Base-by-base conservation (phyloP, 2,329 filamentous ascomycete species). In the Arthrinium phaeospermum region DNA sequence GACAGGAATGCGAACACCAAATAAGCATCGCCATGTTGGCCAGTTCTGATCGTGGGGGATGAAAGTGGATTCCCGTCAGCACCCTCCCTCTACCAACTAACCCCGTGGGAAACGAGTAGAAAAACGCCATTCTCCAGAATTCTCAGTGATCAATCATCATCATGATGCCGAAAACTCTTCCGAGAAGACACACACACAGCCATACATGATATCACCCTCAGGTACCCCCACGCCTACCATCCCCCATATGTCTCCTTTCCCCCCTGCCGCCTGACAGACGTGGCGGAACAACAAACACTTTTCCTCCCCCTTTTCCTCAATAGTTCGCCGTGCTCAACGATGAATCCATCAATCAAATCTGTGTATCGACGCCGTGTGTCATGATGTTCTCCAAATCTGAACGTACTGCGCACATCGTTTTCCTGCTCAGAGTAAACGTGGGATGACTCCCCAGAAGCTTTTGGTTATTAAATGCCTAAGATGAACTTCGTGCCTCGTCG, bases 81-180 rank as follows among this genome's bases (percentile, higher is more conserved):
- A 64, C 57, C 13, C 19, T 37, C 53, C 34, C 53, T 64, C 57
- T 64, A 41, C 57, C 57, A 64, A 64, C 34, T 14, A 49, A 49
- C 53, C 53, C 53, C 3, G 34, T 14, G 34, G 34, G 30, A 64
- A 41, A 64, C 34, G 10, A 64, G 34, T 64, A 10, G 7, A 10
- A 41, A 41, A 64, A 64, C 57, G 57, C 57, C 57, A 41, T 64
- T 64, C 57, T 64, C 57, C 57, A 64, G 57, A 64, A 41, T 64
- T 64, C 57, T 41, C 30, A 64, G 57, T 64, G 41, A 41, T 64
- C 53, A 61, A 61, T 61, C 57, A 64, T 64, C 57, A 41, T 64
- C 57, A 64, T 64, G 34, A 64, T 41, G 34, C 57, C 57, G 34
- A 64, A 64, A 22, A 64, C 57, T 64, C 57, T 64, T 41, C 34